Conservation (phyloP, 2,329 filamentous ascomycete species). For the Pyricularia sp. region DNA sequence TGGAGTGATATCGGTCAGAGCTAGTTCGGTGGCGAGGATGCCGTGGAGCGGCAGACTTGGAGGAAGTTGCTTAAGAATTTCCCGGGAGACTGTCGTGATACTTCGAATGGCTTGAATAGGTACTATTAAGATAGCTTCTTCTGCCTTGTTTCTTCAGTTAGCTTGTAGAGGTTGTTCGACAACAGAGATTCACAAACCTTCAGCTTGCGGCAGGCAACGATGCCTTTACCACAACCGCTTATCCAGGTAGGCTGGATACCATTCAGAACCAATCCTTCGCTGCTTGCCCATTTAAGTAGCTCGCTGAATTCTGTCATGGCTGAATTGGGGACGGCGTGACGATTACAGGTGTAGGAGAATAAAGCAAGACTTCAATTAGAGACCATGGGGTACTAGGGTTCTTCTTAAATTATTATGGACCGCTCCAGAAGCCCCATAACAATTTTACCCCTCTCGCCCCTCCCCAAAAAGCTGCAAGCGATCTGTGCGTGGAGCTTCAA, state of each 20-base stretch:
- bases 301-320: not conserved
- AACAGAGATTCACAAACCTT: conserved; percentile 1
- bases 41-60: conserved; percentile 51
- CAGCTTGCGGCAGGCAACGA: not conserved
- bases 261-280: not conserved
- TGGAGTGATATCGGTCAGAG: conserved; percentile 28
- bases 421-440: too few relatives aligned
- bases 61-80: conserved; percentile 27
- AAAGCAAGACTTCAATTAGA: too few relatives aligned
- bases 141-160: not conserved
- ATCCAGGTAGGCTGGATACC: not conserved
- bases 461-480: too few relatives aligned
- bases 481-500: too few relatives aligned
- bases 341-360: too few relatives aligned
- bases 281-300: not conserved
- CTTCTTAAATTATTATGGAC: too few relatives aligned
- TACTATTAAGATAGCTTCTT: conserved; percentile 6
- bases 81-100: conserved; percentile 1
- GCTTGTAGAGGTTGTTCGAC: not conserved
- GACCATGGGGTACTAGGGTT: too few relatives aligned
- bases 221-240: not conserved
- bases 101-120: conserved; percentile 6
- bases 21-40: conserved; percentile 53
- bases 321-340: not conserved
- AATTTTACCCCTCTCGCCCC: too few relatives aligned